Conservation (phyloP, 371 early-diverging fungal genomes). For the Mucor racemosus region DNA sequence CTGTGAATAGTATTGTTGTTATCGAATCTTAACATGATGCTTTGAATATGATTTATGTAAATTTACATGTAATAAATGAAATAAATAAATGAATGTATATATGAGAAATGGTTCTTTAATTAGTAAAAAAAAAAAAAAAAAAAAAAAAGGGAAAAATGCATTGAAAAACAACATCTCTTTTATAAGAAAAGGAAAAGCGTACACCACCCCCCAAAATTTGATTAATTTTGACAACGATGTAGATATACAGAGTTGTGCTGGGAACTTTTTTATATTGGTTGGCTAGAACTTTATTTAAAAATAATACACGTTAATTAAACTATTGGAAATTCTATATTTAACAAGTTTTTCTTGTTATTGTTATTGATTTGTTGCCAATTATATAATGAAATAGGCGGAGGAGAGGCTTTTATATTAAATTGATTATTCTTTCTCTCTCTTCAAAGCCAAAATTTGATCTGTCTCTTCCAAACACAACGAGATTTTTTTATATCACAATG, state of each 20-base stretch:
- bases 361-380: background rate
- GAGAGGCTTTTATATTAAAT: too few relatives aligned
- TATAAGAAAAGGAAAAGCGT: background rate
- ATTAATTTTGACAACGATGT: background rate
- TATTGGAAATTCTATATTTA: constrained; percentile 1
- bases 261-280: background rate
- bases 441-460: too few relatives aligned
- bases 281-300: background rate
- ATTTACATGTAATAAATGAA: background rate
- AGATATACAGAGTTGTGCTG: background rate
- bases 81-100: background rate
- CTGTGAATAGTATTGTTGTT: background rate
- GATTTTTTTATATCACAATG: background rate
- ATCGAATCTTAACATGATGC: constrained; percentile 1
- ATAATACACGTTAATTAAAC: background rate
- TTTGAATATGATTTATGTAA: background rate
- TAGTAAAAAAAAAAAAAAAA: background rate
- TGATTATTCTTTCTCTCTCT: too few relatives aligned
- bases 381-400: background rate
- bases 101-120: background rate
- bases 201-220: background rate
- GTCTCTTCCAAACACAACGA: too few relatives aligned
- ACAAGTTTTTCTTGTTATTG: background rate
- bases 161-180: background rate
- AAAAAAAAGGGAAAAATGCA: background rate